These are phyloP conservation scores for Hypocreales sp. DNA, from an alignment of 2,329 filamentous ascomycete species.

Conservation along the genomic window DNA sequence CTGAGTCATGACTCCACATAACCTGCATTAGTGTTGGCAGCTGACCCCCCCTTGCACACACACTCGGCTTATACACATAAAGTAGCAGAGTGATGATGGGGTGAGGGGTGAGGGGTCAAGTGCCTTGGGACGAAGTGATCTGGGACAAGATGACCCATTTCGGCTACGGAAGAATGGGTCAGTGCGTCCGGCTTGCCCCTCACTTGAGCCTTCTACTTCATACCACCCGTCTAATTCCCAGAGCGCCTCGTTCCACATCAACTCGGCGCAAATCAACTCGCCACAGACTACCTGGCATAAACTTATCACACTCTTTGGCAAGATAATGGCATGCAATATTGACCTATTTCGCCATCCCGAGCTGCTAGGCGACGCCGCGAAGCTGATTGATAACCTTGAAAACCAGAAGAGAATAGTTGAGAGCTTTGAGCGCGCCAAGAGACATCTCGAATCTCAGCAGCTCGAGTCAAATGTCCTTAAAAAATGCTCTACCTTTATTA, in stretches of 20 bases:
- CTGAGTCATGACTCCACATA: no score
- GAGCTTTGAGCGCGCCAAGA: neutral
- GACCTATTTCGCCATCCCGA: neutral
- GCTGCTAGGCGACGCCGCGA: neutral
- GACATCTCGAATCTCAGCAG: neutral
- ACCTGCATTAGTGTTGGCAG: no score
- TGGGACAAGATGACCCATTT: neutral
- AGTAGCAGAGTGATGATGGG: no score
- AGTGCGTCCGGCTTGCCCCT: no score
- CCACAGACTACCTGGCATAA: neutral
- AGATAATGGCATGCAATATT: neutral
- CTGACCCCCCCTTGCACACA: no score
- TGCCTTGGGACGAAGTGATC: neutral
- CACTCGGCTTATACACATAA: no score
- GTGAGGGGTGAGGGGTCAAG: neutral
- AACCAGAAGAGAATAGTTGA: neutral
- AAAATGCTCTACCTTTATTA: neutral
- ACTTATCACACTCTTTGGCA: neutral
- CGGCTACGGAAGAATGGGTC: no score
- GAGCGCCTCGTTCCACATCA: no score
- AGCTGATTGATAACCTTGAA: neutral
- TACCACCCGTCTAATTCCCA: neutral
- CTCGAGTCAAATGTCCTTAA: neutral
- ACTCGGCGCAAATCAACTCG: neutral
- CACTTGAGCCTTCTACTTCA: neutral